phyloP scores from a whole-genome alignment of 2,329 filamentous ascomycete genomes.

The Fusarium dlaminii region DNA sequence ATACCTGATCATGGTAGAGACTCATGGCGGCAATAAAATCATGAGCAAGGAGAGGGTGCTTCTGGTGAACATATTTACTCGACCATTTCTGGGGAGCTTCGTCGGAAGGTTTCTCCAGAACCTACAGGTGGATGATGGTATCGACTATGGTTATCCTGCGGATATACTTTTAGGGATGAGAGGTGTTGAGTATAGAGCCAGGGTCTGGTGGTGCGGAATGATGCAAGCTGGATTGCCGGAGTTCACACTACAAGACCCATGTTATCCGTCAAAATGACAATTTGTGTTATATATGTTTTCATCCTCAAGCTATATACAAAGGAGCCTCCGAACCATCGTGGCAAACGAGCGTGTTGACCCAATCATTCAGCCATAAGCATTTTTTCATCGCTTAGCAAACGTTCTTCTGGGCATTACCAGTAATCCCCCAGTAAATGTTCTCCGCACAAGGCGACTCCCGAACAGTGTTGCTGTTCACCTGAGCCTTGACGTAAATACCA shows the following conservation, averaged over 20 bases:
- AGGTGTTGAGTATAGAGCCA: constrained; percentile 13
- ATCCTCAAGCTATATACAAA: neutral
- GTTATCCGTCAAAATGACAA: neutral
- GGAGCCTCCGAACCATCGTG: neutral
- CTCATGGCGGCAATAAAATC: accelerated
- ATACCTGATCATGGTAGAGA: constrained; percentile 17
- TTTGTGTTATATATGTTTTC: neutral
- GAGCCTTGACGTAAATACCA: constrained; percentile 60
- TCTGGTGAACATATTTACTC: neutral
- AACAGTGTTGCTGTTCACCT: constrained; percentile 60
- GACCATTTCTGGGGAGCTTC: constrained; percentile 3
- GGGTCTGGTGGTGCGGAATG: constrained; percentile 24
- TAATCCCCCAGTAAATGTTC: constrained; percentile 61
- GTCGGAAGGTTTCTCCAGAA: constrained; percentile 6
- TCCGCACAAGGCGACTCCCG: constrained; percentile 63
- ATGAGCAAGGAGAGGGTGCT: constrained; percentile 6
- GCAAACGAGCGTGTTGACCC: neutral
- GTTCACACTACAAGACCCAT: neutral
- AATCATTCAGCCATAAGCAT: neutral
- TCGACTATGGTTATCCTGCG: neutral
- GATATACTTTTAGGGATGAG: neutral
- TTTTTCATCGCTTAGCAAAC: constrained; percentile 47
- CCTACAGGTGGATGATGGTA: constrained; percentile 10
- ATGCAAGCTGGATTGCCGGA: neutral
- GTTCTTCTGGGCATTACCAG: constrained; percentile 54